A percentile compares a stretch with the other conserved stretches of the same genome.
phyloP scores from a whole-genome alignment of 169 alveolate genomes.

The Neospora caninum region DNA sequence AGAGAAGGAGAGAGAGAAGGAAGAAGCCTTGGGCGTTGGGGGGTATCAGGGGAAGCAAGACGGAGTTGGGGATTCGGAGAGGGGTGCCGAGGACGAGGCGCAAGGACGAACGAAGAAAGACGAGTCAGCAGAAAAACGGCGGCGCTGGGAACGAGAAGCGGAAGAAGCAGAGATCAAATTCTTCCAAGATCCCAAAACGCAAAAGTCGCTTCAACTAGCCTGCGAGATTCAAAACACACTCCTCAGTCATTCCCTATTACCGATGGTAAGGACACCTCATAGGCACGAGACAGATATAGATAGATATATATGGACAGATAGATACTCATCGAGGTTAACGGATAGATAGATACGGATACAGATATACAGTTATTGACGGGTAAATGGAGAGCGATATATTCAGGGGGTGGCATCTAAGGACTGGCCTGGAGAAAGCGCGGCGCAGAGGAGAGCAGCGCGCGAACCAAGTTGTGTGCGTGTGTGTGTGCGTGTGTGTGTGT shows the following conservation, averaged over 20 bases:
- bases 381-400: too few relatives aligned
- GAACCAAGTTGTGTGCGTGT: too few relatives aligned
- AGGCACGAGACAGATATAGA: too few relatives aligned
- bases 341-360: background rate
- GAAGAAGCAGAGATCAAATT: background rate
- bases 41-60: too few relatives aligned
- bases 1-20: background rate
- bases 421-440: too few relatives aligned
- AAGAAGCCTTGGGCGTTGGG: too few relatives aligned
- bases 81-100: background rate
- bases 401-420: too few relatives aligned
- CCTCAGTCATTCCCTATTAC: background rate
- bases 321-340: background rate
- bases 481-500: background rate
- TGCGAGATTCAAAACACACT: background rate
- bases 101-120: background rate
- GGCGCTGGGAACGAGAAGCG: background rate
- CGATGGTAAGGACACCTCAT: background rate
- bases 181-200: background rate
- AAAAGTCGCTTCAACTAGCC: background rate
- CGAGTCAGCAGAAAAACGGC: background rate
- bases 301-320: background rate
- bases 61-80: background rate
- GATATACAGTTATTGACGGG: too few relatives aligned
- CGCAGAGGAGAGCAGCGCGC: too few relatives aligned